Base-by-base conservation (phyloP, 352 stramenopile genomes). In the Aphanomyces euteiches region DNA sequence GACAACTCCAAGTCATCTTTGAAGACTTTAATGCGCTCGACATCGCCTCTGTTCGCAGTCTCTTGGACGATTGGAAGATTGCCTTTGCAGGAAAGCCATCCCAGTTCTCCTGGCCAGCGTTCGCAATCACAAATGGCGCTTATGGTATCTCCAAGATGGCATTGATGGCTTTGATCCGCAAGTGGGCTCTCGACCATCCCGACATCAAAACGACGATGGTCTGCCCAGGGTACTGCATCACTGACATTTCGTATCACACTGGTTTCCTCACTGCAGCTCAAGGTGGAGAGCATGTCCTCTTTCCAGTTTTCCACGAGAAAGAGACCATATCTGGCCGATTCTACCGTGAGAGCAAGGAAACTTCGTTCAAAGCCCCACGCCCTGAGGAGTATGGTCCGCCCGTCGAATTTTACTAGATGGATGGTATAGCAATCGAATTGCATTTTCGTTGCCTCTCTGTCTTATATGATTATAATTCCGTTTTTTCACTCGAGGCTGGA, bases 261-360 rank as follows among this genome's bases (percentile, higher is more conserved):
- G 56, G 56, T 6, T 37, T 21, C 21, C 56, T 34, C 19, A 63
- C 56, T 13, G 34, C 56, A 7, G 45, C 56, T 8, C 56, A 63
- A 63, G 56, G 56, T 17, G 56, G 19, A 17, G 56, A 63, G 7
- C 40, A 38, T n/a, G 56, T 63, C 7, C n/a, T 63, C 17, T 63
- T 45, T 45, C 56, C 56, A 4, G 12, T 63, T 10, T 43, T 63
- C 19, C 28, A 50, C 43, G 10, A 12, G 10, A n/a, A 63, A 8
- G 4, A 34, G 17, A 63, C 56, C 1, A 15, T 43, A 38, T 47
- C 34, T 45, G 56, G 56, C 1, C 34, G 56, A n/a, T 63, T 63
- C 7, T 63, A 63, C 56, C 38, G 21, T n/a, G 28, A 63, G 34
- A 38, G 56, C 8, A n/a, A 21, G 17, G 43, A n/a, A 12, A 12